These are phyloP conservation scores for Trametes elegans DNA, from an alignment of 768 basidiomycete genomes.

Conservation along the genomic window DNA sequence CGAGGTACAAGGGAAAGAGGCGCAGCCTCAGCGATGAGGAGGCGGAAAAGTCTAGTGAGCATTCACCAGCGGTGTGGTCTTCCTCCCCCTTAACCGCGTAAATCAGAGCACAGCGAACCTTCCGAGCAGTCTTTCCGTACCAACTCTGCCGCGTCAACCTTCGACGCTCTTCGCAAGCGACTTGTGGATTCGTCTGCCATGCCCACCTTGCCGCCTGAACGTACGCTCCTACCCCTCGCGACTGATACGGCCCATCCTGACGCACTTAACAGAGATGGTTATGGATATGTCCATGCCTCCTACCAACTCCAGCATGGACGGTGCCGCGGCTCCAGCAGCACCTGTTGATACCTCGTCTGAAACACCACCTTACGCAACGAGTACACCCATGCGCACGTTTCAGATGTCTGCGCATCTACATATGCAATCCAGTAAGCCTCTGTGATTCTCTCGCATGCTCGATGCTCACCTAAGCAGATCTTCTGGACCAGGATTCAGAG, in stretches of 20 bases:
- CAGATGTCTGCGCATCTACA: conserved; percentile 51
- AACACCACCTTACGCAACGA: conserved; percentile 49
- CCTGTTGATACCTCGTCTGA: conserved; percentile 31
- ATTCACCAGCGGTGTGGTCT: background rate
- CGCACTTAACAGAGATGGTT: conserved; percentile 15
- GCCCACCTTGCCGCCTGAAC: conserved; percentile 20
- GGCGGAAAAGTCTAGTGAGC: conserved; percentile 53
- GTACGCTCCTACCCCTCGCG: conserved; percentile 7
- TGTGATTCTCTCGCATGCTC: background rate
- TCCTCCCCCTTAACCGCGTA: background rate
- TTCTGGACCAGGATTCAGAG: conserved; percentile 67
- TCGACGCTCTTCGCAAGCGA: conserved; percentile 23
- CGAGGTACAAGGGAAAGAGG: conserved; percentile 48
- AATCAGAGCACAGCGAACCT: conserved; percentile 10
- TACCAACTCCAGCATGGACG: conserved; percentile 36
- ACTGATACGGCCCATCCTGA: background rate
- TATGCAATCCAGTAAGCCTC: conserved; percentile 51
- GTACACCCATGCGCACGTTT: conserved; percentile 51
- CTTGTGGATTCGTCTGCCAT: conserved; percentile 19
- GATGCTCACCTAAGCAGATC: conserved; percentile 41
- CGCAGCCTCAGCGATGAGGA: conserved; percentile 71
- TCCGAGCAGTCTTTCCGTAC: conserved; percentile 18
- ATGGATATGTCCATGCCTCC: conserved; percentile 23
- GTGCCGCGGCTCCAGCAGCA: conserved; percentile 39
- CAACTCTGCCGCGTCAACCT: conserved; percentile 18